Evolutionary conservation across 495 filamentous ascomycete species (phyloP).

Genomic region (Talaromyces borbonicus): DNA sequence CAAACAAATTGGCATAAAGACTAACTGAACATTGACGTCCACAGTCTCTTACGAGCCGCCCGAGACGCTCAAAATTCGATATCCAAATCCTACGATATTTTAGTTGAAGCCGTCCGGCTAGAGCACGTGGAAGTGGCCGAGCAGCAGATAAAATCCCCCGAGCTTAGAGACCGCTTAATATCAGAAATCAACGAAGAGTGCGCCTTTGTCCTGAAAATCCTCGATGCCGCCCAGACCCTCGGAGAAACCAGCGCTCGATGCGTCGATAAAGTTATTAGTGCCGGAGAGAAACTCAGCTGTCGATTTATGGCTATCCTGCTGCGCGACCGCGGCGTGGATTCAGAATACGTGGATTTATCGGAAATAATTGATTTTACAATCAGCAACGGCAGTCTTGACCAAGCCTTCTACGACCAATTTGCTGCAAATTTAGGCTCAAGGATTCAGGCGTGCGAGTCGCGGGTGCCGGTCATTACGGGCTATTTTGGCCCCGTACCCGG

Average conservation of each 20-base stretch:
- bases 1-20: no score
- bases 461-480: conserved; percentile 70
- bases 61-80: conserved; percentile 54
- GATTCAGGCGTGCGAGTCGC: conserved; percentile 56
- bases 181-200: conserved; percentile 67
- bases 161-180: conserved; percentile 47
- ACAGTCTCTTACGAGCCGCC: conserved; percentile 59
- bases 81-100: conserved; percentile 50
- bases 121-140: conserved; percentile 65
- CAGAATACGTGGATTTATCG: conserved; percentile 78
- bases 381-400: conserved; percentile 50
- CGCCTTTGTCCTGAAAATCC: conserved; percentile 44
- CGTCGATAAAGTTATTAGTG: conserved; percentile 83
- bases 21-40: neutral
- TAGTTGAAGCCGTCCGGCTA: conserved; percentile 63
- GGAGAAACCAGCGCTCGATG: conserved; percentile 68
- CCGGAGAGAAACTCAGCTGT: conserved; percentile 90
- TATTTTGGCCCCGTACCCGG: conserved; percentile 85
- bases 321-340: conserved; percentile 64
- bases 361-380: conserved; percentile 59
- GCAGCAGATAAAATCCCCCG: conserved; percentile 46
- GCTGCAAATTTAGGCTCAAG: conserved; percentile 54
- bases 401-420: conserved; percentile 70
- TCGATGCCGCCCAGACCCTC: conserved; percentile 49
- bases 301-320: conserved; percentile 75